These are phyloP conservation scores for Echium plantagineum DNA, from an alignment of 257 asterid genomes.

Conservation along the genomic window DNA sequence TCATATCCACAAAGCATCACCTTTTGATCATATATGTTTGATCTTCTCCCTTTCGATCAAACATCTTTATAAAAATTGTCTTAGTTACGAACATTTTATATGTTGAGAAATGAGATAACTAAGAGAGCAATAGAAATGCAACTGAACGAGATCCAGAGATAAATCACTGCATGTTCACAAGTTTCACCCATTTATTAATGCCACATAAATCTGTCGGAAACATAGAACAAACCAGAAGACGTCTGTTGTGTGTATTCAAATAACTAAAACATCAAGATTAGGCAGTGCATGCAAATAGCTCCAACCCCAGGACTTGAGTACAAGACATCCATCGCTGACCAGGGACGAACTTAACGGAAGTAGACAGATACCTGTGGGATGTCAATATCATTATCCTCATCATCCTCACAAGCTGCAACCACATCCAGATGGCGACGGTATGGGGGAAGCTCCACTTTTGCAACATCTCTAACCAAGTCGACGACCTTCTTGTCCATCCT, in stretches of 20 bases:
- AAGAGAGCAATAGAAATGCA: not conserved
- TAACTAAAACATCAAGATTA: not conserved
- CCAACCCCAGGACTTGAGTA: not conserved
- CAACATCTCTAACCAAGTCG: conserved; percentile 68
- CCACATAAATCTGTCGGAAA: not conserved
- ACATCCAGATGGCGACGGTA: conserved; percentile 62
- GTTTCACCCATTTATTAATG: not conserved
- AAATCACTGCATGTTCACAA: not conserved
- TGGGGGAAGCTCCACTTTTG: conserved; percentile 63
- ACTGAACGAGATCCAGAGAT: not conserved
- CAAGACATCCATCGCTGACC: not conserved
- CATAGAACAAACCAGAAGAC: not conserved
- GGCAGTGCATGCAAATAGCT: not conserved
- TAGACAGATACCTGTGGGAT: conserved; percentile 72
- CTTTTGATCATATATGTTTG: no score
- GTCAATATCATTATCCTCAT: conserved; percentile 69
- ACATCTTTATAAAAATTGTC: no score
- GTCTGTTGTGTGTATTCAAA: not conserved
- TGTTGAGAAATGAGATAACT: not conserved
- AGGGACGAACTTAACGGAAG: conserved; percentile 26
- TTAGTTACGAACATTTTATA: not conserved
- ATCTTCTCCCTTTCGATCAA: no score
- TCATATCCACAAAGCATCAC: no score
- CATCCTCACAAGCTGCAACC: conserved; percentile 87
- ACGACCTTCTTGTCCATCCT: conserved; percentile 65